Base-by-base conservation (phyloP, 441 rosid species). In the Omphalea diandra region DNA sequence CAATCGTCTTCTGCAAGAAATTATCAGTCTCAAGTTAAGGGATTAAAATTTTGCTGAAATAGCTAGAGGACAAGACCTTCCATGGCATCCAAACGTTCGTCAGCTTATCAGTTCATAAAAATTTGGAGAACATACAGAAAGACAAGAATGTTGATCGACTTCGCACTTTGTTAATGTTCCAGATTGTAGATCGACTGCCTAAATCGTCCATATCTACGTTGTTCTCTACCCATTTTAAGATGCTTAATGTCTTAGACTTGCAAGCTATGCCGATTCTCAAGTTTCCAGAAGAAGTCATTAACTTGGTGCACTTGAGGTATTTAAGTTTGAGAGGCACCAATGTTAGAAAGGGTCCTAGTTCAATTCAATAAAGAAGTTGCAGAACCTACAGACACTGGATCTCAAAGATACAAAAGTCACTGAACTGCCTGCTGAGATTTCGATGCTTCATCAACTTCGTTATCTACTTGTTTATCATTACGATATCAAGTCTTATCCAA, bases 111-210 rank as follows among this genome's bases (percentile, higher is more conserved):
- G 43, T 81, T 22, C 83, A 81, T 5, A 78, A 71, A 52, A 64
- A 71, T 10, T 12, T 60, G 35, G 63, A 60, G 55, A 69, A 65
- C 11, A 60, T 59, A 29, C 60, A 49, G 17, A 76, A 43, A 12
- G 70, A 54, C 53, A 66, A 35, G 58, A 32, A 29, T 7, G 55
- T n/a, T 15, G 68, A 73, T 54, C 75, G 69, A 14, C 58, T 83
- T 10, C 82, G 83, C 22, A 81, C 86, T 1, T 43, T 85, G 6
- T 71, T 81, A 73, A 65, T 79, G 78, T 85, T 83, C 29, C 72
- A 76, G 22, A 70, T 65, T 14, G 79, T 36, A 26, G 79, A 74
- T n/a, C n/a, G n/a, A n/a, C n/a, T n/a, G n/a, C n/a, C n/a, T n/a
- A 40, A 65, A n/a, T 72, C 76, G 8, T 4, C 54, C 22, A n/a